phyloP scores from a whole-genome alignment of 1,284 basidiomycete genomes.

The Calocybe gambosa region DNA sequence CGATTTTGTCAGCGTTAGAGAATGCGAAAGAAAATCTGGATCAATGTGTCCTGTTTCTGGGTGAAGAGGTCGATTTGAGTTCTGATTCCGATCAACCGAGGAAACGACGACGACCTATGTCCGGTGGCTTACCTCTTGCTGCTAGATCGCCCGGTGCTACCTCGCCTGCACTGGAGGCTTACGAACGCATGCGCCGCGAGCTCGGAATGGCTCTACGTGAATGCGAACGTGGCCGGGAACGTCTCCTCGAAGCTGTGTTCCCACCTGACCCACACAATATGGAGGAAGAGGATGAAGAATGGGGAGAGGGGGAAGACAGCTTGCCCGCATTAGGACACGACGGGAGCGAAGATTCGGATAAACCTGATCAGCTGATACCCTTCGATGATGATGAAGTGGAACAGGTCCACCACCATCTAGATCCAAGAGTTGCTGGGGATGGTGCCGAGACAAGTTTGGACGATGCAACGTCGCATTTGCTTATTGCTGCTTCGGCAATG shows the following conservation, averaged over 20 bases:
- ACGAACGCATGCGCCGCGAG: slow-evolving; percentile 67
- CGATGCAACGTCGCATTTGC: slow-evolving; percentile 52
- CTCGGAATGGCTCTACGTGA: slow-evolving; percentile 69
- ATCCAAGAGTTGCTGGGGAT: slow-evolving; percentile 20
- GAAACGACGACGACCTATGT: slow-evolving; percentile 6
- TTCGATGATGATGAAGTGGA: slow-evolving; percentile 23
- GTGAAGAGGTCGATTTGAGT: slow-evolving; percentile 26
- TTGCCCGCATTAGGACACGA: slow-evolving; percentile 47
- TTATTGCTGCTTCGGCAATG: slow-evolving; percentile 41
- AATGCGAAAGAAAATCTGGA: slow-evolving; percentile 62
- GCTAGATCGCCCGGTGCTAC: slow-evolving; percentile 13
- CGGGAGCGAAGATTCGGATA: slow-evolving; percentile 57
- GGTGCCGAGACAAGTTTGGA: slow-evolving; percentile 30
- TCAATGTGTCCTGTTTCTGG: slow-evolving; percentile 50
- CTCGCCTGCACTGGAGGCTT: slow-evolving; percentile 53
- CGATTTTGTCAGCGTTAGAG: slow-evolving; percentile 45
- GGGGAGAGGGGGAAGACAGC: neutral
- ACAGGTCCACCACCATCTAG: slow-evolving; percentile 13
- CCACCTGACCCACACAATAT: slow-evolving; percentile 29
- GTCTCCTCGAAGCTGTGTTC: slow-evolving; percentile 50
- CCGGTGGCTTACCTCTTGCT: slow-evolving; percentile 13
- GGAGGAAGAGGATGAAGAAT: slow-evolving; percentile 29
- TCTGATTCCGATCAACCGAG: slow-evolving; percentile 17
- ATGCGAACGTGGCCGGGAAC: slow-evolving; percentile 69
- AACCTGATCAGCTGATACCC: slow-evolving; percentile 31